Conservation (phyloP, 2,329 filamentous ascomycete species). For the Thielaviopsis populi region DNA sequence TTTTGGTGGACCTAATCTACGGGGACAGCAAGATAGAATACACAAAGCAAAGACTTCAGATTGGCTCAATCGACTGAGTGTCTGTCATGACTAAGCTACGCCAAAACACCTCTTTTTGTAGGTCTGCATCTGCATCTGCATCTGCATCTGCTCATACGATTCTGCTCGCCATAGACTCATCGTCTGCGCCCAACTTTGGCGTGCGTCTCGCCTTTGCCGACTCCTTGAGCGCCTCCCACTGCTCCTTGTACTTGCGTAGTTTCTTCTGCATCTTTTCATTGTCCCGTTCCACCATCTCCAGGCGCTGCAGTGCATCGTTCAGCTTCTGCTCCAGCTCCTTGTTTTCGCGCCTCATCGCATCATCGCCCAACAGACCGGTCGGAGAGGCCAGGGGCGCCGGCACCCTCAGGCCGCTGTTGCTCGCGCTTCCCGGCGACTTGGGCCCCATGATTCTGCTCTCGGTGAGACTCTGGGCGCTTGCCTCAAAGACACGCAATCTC, state of each 20-base stretch:
- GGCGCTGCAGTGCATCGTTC: slow-evolving; percentile 39
- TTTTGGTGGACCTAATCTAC: slow-evolving; percentile 70
- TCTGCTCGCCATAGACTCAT: slow-evolving; percentile 10
- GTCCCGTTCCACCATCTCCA: slow-evolving; percentile 50
- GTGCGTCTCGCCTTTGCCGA: slow-evolving; percentile 40
- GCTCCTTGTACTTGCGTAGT: slow-evolving; percentile 42
- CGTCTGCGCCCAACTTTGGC: slow-evolving; percentile 6
- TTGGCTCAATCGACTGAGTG: neutral
- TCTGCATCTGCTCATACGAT: slow-evolving; percentile 15
- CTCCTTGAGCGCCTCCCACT: slow-evolving; percentile 47
- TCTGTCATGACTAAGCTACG: neutral
- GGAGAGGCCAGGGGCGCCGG: slow-evolving; percentile 1
- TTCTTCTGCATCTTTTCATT: slow-evolving; percentile 41
- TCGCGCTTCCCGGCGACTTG: slow-evolving; percentile 32
- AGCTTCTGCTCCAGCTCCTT: slow-evolving; percentile 56
- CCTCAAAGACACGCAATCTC: slow-evolving; percentile 83
- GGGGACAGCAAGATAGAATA: neutral
- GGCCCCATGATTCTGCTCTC: slow-evolving; percentile 59
- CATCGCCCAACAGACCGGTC: slow-evolving; percentile 21
- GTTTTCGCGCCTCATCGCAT: slow-evolving; percentile 33
- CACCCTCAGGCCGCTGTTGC: slow-evolving; percentile 16
- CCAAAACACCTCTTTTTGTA: neutral
- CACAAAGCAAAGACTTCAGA: neutral
- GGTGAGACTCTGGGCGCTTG: slow-evolving; percentile 76
- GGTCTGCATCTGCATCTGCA: neutral